Base-by-base conservation (phyloP, 2,329 filamentous ascomycete species). In the Pseudocercospora cruenta region DNA sequence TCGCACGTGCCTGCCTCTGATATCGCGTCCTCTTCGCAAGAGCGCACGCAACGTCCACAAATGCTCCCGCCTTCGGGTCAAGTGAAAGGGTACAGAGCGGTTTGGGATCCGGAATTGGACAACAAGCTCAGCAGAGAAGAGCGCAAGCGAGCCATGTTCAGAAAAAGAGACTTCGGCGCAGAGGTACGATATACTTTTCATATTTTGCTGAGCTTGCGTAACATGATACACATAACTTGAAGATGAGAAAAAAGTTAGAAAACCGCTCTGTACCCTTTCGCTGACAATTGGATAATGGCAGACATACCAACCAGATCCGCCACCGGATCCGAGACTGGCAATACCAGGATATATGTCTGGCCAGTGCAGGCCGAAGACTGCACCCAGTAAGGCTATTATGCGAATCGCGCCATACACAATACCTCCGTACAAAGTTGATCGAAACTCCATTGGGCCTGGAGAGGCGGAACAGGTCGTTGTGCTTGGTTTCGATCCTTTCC, bases 401-500 rank as follows among this genome's bases (percentile, higher is more conserved):
- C 90, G 87, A 75, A 87, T 86, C 72, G 86, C 90, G 28, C 91
- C 91, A 0, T 96, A 97, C 80, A 89, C 90, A 67, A 82, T 97
- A 60, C 91, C 88, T 76, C 90, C 91, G 22, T 97, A 96, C 79
- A 80, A 87, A 26, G 95, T 93, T 79, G 94, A 98, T 77, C 88
- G 88, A 73, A 93, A 92, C 4, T 96, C 94, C 1, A 88, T 96
- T 72, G 94, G 94, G 0, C 92, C 93, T 24, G 93, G 93, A 0
- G 94, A 94, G 14, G 92, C 95, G 1, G 93, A 91, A 2, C 93
- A 97, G 77, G 88, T 99, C 58, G 90, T 98, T 3, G 93, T 97
- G 21, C 94, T 90, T n/a, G 93, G 93, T n/a, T 97, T 97, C 77
- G 95, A 98, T 78, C 94, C 94, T 6, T 83, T 98, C 70, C 90